These are phyloP conservation scores for Cucurbita maxima DNA, from an alignment of 306 rosid species.

Conservation along the genomic window DNA sequence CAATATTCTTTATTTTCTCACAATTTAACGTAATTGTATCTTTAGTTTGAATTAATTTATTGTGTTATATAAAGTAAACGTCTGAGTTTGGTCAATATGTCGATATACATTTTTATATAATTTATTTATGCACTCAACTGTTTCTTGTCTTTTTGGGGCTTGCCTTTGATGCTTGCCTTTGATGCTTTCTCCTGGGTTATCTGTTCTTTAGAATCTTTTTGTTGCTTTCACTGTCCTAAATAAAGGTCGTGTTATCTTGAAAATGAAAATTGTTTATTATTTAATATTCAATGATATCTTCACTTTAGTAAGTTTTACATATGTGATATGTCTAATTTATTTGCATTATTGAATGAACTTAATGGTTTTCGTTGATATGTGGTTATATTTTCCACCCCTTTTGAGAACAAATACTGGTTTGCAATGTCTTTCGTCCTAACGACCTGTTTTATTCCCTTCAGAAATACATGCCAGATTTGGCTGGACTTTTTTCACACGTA, in stretches of 20 bases:
- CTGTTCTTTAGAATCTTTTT: not conserved
- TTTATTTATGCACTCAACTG: not conserved
- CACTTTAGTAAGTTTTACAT: no score
- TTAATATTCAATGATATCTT: not conserved
- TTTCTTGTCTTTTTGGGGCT: not conserved
- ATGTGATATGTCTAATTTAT: no score
- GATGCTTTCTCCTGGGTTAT: not conserved
- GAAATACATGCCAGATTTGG: constrained; percentile 97
- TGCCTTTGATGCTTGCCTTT: not conserved
- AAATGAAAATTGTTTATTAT: not conserved
- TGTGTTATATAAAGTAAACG: not conserved
- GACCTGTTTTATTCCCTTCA: constrained; percentile 17
- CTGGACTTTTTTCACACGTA: constrained; percentile 80
- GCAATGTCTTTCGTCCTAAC: not conserved
- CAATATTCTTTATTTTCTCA: not conserved
- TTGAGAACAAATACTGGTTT: not conserved
- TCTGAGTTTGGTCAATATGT: not conserved
- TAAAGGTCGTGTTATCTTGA: not conserved
- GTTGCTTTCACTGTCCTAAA: not conserved
- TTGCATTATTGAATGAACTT: no score
- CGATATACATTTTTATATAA: not conserved
- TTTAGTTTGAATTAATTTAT: not conserved
- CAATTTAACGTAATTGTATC: not conserved
- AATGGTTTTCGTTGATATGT: no score
- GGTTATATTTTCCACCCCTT: no score